phyloP scores from a whole-genome alignment of 345 rosid species.

The Camelina sativa region DNA sequence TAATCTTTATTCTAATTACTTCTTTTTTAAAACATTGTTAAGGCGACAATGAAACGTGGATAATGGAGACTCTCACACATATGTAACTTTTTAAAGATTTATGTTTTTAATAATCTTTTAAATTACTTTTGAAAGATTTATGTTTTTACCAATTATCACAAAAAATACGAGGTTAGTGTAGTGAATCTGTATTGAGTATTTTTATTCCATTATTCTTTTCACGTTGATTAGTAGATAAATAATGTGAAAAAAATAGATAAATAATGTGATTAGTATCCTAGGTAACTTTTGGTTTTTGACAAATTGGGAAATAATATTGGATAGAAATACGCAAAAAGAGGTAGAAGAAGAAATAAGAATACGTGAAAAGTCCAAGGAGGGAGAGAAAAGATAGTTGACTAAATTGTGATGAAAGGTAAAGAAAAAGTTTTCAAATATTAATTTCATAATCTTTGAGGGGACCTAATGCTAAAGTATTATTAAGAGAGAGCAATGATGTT shows the following conservation, averaged over 20 bases:
- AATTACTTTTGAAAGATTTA: background rate
- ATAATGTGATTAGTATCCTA: background rate
- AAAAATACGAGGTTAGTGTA: slow-evolving; percentile 27
- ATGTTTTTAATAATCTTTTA: background rate
- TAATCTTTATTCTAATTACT: background rate
- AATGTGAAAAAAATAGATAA: background rate
- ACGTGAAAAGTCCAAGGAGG: slow-evolving; percentile 29
- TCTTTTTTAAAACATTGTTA: background rate
- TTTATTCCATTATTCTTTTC: background rate
- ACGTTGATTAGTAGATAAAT: background rate
- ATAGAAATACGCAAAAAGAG: background rate
- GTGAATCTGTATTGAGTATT: background rate
- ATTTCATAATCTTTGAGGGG: slow-evolving; percentile 8
- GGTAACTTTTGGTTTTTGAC: background rate
- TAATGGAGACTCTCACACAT: slow-evolving; percentile 9
- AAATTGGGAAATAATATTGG: background rate
- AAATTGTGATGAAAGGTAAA: slow-evolving; percentile 31
- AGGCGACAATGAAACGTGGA: slow-evolving; percentile 27
- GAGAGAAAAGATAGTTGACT: slow-evolving; percentile 30
- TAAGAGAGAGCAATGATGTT: slow-evolving; percentile 37
- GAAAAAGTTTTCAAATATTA: slow-evolving; percentile 6
- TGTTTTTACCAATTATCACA: slow-evolving; percentile 9
- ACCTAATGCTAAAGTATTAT: slow-evolving; percentile 4
- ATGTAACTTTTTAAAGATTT: background rate
- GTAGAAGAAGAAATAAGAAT: background rate